A percentile compares a stretch with the other conserved stretches of the same genome.
These are phyloP conservation scores for Tetracladium maxilliforme DNA, from an alignment of 2,329 filamentous ascomycete genomes.

Conservation along the genomic window DNA sequence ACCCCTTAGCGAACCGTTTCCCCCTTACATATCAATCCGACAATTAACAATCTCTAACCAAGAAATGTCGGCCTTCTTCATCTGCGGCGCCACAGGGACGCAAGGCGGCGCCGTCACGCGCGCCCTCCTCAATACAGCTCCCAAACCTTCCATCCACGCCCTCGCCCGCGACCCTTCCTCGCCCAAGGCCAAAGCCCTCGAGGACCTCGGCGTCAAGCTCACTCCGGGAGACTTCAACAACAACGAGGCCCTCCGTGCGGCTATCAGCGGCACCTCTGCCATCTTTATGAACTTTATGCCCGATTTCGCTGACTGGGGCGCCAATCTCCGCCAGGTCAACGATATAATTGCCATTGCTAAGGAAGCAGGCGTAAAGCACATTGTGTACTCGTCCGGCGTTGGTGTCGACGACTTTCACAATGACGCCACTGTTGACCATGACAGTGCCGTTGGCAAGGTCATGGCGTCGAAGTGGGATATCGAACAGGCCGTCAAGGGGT, in stretches of 20 bases:
- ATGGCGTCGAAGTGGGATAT: too few relatives aligned
- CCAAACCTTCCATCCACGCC: slow-evolving; percentile 13
- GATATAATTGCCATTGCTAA: slow-evolving; percentile 20
- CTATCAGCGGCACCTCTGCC: slow-evolving; percentile 13
- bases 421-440: too few relatives aligned
- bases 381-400: too few relatives aligned
- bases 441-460: too few relatives aligned
- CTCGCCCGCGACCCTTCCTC: slow-evolving; percentile 16
- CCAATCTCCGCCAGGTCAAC: slow-evolving; percentile 14
- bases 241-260: slow-evolving; percentile 11
- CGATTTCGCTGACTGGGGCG: slow-evolving; percentile 13
- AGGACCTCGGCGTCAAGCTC: slow-evolving; percentile 16
- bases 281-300: slow-evolving; percentile 19
- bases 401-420: too few relatives aligned
- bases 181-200: slow-evolving; percentile 13
- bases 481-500: too few relatives aligned
- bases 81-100: slow-evolving; percentile 22
- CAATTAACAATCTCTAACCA: too few relatives aligned
- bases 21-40: too few relatives aligned
- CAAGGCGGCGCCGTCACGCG: slow-evolving; percentile 21
- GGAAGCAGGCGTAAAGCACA: slow-evolving; percentile 19
- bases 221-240: slow-evolving; percentile 18
- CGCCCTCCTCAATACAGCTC: slow-evolving; percentile 16
- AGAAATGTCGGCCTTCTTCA: too few relatives aligned
- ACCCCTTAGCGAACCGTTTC: too few relatives aligned